phyloP scores from a whole-genome alignment of 305 asterid genomes.

The Fraxinus floribunda region DNA sequence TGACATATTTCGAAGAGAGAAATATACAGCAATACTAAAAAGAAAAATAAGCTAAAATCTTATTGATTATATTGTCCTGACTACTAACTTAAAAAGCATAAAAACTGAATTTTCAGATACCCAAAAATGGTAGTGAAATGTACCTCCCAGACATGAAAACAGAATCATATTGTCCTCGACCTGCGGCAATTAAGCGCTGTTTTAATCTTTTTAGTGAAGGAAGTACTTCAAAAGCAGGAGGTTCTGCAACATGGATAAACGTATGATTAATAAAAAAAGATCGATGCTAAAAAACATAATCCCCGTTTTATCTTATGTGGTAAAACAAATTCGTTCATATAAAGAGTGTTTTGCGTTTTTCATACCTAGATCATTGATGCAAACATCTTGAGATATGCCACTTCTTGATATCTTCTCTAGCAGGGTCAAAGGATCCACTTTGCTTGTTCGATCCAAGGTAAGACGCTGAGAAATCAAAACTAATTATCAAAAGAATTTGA shows the following conservation, averaged over 20 bases:
- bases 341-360: conserved; percentile 14
- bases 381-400: conserved; percentile 80
- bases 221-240: conserved; percentile 89
- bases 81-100: background rate
- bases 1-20: background rate
- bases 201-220: conserved; percentile 85
- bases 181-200: conserved; percentile 73
- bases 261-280: background rate
- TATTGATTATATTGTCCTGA: background rate
- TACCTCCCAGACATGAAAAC: conserved; percentile 98
- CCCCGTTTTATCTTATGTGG: background rate
- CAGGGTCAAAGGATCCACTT: conserved; percentile 70
- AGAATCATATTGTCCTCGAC: conserved; percentile 79
- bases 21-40: background rate
- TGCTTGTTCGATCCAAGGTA: conserved; percentile 62
- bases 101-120: background rate
- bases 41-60: background rate
- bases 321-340: background rate
- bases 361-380: conserved; percentile 80
- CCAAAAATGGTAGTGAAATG: background rate
- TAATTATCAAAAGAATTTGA: conserved; percentile 15
- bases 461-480: conserved; percentile 54
- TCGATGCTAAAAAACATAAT: background rate
- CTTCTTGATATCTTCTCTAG: conserved; percentile 65
- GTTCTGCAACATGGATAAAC: conserved; percentile 44